phyloP scores from a whole-genome alignment of 768 basidiomycete genomes.

The Tulasnella sp. region DNA sequence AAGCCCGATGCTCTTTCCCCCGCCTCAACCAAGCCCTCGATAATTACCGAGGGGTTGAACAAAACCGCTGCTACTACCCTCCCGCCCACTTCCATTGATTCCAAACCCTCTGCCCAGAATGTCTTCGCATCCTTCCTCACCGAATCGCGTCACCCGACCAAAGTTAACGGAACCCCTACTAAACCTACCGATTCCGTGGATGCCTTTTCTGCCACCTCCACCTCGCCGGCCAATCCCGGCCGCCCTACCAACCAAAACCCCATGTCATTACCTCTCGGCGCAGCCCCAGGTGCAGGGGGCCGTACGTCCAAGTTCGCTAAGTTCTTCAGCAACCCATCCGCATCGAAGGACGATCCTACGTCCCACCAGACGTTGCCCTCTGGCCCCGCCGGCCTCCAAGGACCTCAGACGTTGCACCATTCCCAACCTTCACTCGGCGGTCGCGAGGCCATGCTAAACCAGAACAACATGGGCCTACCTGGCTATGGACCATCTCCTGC shows the following conservation, averaged over 20 bases:
- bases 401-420: background rate
- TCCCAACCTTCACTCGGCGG: background rate
- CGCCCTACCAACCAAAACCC: background rate
- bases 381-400: background rate
- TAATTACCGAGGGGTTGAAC: background rate
- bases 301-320: conserved; percentile 15
- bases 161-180: background rate
- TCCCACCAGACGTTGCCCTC: too few relatives aligned
- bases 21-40: background rate
- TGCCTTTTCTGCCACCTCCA: background rate
- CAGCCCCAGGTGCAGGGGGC: background rate
- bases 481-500: background rate
- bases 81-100: background rate
- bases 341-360: background rate
- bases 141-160: background rate
- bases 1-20: background rate
- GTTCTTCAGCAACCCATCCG: conserved; percentile 7
- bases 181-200: background rate
- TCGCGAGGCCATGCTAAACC: background rate
- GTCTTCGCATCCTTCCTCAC: background rate
- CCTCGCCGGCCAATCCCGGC: background rate
- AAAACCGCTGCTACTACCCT: background rate
- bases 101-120: background rate
- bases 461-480: background rate
- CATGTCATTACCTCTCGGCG: background rate